Conservation (phyloP, 495 filamentous ascomycete genomes). For the Penicillium goetzii region DNA sequence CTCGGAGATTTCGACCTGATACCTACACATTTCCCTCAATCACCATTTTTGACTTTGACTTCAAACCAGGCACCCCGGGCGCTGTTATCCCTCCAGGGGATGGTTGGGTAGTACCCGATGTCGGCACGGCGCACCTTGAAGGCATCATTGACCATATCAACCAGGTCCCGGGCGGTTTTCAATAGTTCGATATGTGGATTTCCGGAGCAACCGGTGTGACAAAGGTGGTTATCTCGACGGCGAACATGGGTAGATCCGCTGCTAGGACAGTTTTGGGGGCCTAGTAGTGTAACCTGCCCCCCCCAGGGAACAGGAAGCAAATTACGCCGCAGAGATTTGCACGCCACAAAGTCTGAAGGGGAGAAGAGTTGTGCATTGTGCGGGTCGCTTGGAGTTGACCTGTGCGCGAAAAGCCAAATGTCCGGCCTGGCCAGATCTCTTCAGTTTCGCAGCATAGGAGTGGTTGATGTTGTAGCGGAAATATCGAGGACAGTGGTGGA, state of each 20-base stretch:
- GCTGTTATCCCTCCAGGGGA: neutral
- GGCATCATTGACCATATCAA: slow-evolving; percentile 2
- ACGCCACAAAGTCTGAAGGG: slow-evolving; percentile 8
- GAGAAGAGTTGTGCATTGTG: neutral
- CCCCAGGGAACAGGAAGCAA: neutral
- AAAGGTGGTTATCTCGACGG: neutral
- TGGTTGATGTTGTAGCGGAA: neutral
- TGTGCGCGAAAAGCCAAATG: slow-evolving; percentile 2
- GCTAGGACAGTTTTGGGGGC: neutral
- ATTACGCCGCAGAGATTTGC: slow-evolving; percentile 9
- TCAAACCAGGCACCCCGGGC: neutral
- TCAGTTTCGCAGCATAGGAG: neutral
- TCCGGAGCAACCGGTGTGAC: neutral
- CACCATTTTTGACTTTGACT: neutral
- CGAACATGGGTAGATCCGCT: slow-evolving; percentile 15
- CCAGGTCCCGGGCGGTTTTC: neutral
- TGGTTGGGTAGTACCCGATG: slow-evolving; percentile 2
- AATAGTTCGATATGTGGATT: neutral
- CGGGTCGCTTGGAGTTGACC: slow-evolving; percentile 4
- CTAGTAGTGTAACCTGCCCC: neutral
- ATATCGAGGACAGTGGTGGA: neutral
- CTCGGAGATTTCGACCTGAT: neutral
- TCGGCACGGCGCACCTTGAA: neutral
- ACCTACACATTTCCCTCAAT: neutral
- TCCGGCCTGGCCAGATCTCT: neutral